Conservation (phyloP, 2,329 filamentous ascomycete species). For the Rugonectria rugulosa region DNA sequence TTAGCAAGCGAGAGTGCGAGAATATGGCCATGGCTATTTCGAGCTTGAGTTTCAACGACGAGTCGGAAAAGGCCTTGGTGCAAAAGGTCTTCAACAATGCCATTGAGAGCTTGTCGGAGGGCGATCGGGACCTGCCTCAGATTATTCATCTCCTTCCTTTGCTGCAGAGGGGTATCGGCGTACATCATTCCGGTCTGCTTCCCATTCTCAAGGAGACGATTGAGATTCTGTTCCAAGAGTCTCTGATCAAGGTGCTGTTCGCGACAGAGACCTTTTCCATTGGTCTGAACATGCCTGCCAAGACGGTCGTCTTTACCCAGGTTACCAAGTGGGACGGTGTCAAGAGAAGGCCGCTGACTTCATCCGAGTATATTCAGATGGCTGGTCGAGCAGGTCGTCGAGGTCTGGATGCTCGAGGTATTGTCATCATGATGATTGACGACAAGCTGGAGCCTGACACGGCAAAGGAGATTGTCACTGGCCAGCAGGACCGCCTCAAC, state of each 20-base stretch:
- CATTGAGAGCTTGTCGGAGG: conserved; percentile 89
- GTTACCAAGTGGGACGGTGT: conserved; percentile 95
- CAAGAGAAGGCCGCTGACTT: conserved; percentile 81
- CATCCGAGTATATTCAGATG: conserved; percentile 98
- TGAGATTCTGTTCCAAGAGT: conserved; percentile 98
- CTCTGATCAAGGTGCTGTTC: conserved; percentile 96
- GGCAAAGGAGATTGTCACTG: conserved; percentile 95
- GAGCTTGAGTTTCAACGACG: conserved; percentile 91
- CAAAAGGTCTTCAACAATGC: conserved; percentile 93
- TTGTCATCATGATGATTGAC: conserved; percentile 99
- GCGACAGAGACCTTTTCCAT: conserved; percentile 99
- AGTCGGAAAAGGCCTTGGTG: conserved; percentile 94
- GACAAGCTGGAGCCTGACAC: conserved; percentile 93
- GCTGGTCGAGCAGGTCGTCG: conserved; percentile 95
- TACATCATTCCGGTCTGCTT: conserved; percentile 94
- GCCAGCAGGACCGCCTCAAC: conserved; percentile 95
- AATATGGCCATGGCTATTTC: conserved; percentile 87
- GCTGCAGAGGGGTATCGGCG: conserved; percentile 89
- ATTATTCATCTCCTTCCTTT: conserved; percentile 91
- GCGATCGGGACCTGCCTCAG: conserved; percentile 87
- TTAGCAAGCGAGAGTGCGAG: conserved; percentile 98
- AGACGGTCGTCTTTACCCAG: conserved; percentile 98
- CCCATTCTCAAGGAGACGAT: conserved; percentile 98
- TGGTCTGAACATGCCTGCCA: conserved; percentile 97
- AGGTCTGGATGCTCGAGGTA: conserved; percentile 96